Conservation (phyloP, 257 asterid species). For the Przewalskia tangutica region DNA sequence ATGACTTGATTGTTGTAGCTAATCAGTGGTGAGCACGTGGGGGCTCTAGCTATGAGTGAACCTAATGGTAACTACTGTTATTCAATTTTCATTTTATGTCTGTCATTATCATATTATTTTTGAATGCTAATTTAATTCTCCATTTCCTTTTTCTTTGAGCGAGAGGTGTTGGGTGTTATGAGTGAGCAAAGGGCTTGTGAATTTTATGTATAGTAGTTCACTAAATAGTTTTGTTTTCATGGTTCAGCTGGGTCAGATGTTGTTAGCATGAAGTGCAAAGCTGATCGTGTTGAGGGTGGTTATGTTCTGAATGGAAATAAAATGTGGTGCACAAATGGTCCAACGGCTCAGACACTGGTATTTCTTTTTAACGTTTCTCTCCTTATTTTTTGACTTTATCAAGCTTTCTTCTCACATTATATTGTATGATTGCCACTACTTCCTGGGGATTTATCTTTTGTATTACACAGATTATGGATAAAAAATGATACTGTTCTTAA, state of each 20-base stretch:
- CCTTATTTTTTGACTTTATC: background rate
- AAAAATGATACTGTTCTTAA: background rate
- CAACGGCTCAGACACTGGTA: constrained; percentile 87
- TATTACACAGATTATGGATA: background rate
- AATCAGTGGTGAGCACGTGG: constrained; percentile 88
- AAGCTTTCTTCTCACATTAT: background rate
- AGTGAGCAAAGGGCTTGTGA: background rate
- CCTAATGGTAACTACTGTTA: constrained; percentile 59
- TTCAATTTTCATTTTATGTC: background rate
- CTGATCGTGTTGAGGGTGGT: constrained; percentile 86
- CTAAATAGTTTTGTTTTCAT: constrained; percentile 4
- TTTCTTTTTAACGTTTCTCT: background rate
- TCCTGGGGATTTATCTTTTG: background rate
- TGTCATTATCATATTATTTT: background rate
- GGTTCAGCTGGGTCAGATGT: constrained; percentile 94
- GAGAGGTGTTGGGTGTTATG: background rate
- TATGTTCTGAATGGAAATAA: constrained; percentile 88
- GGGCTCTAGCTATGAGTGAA: constrained; percentile 99
- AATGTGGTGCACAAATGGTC: constrained; percentile 99
- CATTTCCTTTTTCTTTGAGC: background rate
- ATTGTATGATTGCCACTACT: background rate
- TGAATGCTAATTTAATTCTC: background rate
- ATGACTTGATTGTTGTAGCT: constrained; percentile 49
- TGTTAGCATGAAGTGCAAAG: constrained; percentile 95
- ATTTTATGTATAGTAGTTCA: background rate